A percentile compares a stretch with the other conserved stretches of the same genome.
These are phyloP conservation scores for Metschnikowia chrysomelidarum DNA, from an alignment of 805 yeast species.

Conservation along the genomic window DNA sequence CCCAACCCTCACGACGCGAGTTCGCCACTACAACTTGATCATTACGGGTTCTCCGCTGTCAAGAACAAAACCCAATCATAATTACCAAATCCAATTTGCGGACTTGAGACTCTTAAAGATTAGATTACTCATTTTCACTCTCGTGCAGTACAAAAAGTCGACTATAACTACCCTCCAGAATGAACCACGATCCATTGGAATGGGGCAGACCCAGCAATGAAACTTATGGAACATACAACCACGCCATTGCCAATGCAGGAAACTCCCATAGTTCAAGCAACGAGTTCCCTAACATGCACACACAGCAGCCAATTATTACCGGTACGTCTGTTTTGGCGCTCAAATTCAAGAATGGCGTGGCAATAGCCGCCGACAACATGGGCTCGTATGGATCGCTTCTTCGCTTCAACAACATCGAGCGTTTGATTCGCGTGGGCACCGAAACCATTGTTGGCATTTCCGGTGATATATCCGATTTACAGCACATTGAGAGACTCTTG, in stretches of 20 bases:
- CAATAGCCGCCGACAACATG: slow-evolving; percentile 92
- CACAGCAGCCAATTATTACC: slow-evolving; percentile 93
- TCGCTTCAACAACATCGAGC: slow-evolving; percentile 79
- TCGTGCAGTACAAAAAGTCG: too few relatives aligned
- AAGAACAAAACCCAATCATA: too few relatives aligned
- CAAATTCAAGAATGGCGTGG: slow-evolving; percentile 85
- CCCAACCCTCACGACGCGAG: too few relatives aligned
- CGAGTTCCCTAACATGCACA: slow-evolving; percentile 71
- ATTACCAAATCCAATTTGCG: too few relatives aligned
- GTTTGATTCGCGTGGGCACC: slow-evolving; percentile 79
- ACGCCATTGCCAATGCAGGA: slow-evolving; percentile 64
- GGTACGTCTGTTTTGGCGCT: slow-evolving; percentile 94
- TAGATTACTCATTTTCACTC: too few relatives aligned
- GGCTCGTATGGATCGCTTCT: slow-evolving; percentile 92
- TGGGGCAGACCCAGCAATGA: slow-evolving; percentile 95
- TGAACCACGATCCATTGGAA: slow-evolving; percentile 92
- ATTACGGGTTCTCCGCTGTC: too few relatives aligned
- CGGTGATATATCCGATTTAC: slow-evolving; percentile 95
- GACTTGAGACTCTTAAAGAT: too few relatives aligned
- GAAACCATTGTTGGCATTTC: slow-evolving; percentile 89
- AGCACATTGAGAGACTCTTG: slow-evolving; percentile 69
- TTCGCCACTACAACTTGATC: too few relatives aligned
- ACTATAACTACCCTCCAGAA: slow-evolving; percentile 34
- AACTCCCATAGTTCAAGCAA: slow-evolving; percentile 7
- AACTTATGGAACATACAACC: slow-evolving; percentile 79